phyloP scores from a whole-genome alignment of 495 filamentous ascomycete species.

The Xylaria castorea region DNA sequence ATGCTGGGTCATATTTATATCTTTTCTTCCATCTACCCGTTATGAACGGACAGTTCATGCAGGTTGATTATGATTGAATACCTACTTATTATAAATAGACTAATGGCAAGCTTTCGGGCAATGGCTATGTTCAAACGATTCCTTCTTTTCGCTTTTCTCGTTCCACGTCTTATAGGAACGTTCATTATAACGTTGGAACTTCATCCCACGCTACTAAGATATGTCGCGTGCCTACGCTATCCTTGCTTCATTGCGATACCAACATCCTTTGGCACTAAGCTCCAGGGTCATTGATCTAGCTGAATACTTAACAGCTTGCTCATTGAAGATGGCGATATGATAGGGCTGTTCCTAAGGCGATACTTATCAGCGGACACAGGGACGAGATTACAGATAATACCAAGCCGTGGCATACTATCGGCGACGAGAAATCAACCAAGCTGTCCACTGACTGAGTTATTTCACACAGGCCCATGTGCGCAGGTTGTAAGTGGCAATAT shows the following conservation, averaged over 20 bases:
- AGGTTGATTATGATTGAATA: slow-evolving; percentile 3
- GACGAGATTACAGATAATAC: not conserved
- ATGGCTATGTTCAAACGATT: not conserved
- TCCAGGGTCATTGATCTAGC: not conserved
- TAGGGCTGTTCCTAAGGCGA: not conserved
- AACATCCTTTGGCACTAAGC: not conserved
- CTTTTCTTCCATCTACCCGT: slow-evolving; percentile 18
- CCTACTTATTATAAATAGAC: slow-evolving; percentile 30
- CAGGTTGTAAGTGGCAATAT: not conserved
- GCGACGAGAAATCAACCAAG: not conserved
- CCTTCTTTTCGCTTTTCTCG: not conserved
- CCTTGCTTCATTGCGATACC: not conserved
- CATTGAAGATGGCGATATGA: not conserved
- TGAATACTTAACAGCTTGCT: not conserved
- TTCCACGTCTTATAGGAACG: not conserved
- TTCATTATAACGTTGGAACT: not conserved
- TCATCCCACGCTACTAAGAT: not conserved
- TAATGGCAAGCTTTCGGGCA: slow-evolving; percentile 26
- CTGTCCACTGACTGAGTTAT: not conserved
- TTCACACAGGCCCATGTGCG: not conserved
- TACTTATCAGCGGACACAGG: not conserved
- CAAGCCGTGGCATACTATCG: not conserved
- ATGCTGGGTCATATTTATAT: slow-evolving; percentile 30
- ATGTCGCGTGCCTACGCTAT: not conserved
- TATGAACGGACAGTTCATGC: not conserved